phyloP scores from a whole-genome alignment of 495 filamentous ascomycete species.

The Penicillium taxi region DNA sequence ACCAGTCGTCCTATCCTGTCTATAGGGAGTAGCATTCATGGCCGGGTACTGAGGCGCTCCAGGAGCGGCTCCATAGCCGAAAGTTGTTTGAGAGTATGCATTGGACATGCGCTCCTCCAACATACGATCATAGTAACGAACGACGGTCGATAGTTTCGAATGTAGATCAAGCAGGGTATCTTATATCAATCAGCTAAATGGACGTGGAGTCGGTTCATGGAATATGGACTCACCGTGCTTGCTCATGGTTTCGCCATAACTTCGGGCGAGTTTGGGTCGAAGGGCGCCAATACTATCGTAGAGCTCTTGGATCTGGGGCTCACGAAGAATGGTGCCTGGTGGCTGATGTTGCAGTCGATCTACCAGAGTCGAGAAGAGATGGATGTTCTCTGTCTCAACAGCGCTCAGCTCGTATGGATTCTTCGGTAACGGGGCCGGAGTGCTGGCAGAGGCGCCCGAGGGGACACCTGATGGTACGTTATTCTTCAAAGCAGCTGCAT shows the following conservation, averaged over 20 bases:
- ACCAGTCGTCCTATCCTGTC: constrained; percentile 41
- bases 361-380: constrained; percentile 88
- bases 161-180: constrained; percentile 90
- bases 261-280: constrained; percentile 87
- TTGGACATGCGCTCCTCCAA: constrained; percentile 88
- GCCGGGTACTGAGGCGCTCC: constrained; percentile 48
- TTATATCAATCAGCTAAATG: constrained; percentile 27
- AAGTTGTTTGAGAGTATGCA: constrained; percentile 75
- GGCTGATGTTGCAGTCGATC: constrained; percentile 93
- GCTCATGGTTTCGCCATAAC: constrained; percentile 99
- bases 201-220: not conserved
- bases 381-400: constrained; percentile 95
- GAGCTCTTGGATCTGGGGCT: constrained; percentile 95
- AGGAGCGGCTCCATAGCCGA: constrained; percentile 38
- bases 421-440: constrained; percentile 51
- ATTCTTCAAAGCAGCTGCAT: constrained; percentile 72
- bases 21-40: constrained; percentile 54
- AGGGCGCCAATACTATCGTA: constrained; percentile 93
- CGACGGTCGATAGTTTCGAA: constrained; percentile 89
- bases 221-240: constrained; percentile 69
- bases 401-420: constrained; percentile 92
- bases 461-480: constrained; percentile 34
- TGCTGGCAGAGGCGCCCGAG: constrained; percentile 17
- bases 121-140: constrained; percentile 98
- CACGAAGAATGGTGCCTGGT: constrained; percentile 86